Evolutionary conservation across 2,329 filamentous ascomycete genomes (phyloP), one percentile per base, ranked within the genome.

Genomic region (Biscogniauxia marginata): DNA sequence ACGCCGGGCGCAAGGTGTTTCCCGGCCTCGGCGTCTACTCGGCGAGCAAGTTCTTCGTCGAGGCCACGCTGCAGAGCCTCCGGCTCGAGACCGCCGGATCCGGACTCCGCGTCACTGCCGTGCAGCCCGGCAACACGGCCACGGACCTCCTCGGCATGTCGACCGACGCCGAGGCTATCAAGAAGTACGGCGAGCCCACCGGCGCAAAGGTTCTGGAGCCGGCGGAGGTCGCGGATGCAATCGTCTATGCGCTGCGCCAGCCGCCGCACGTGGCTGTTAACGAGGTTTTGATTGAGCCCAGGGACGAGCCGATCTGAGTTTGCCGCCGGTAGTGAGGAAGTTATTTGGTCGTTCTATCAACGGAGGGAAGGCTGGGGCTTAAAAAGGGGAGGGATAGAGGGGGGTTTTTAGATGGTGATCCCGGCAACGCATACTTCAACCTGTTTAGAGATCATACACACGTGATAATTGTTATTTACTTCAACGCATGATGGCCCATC

Each of bases 31-130:
- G 90, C 52, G 89, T 93, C 34, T 93, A 93, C 78, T 91, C 88
- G 0, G 90, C 88, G 22, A 88, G 84, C 73, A 93, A 93, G 71
- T 91, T 93, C 80, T 93, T 93, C 69, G 88, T 93, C 53, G 90
- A 93, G 71, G 89, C 88, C 1, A 89, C 89, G 0, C 78, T 93
- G n/a, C 89, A 93, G 72, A 79, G 79, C 25, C 73, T 93, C 62
- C 84, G 90, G 7, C 74, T 93, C 7, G 90, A 93, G 77, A 93
- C 89, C 0, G 89, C 87, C 0, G 88, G 88, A 0, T 83, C 82
- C 0, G 90, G 90, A 0, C 73, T 93, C 49, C 79, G 89, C 1
- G 88, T 93, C 44, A 92, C 89, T 0, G 79, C 82, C 34, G 80
- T 93, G 2, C 90, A 93, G 75, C 90, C 90, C 0, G 90, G 90